phyloP scores from a whole-genome alignment of 2,329 filamentous ascomycete species.

The Sporothrix globosa region DNA sequence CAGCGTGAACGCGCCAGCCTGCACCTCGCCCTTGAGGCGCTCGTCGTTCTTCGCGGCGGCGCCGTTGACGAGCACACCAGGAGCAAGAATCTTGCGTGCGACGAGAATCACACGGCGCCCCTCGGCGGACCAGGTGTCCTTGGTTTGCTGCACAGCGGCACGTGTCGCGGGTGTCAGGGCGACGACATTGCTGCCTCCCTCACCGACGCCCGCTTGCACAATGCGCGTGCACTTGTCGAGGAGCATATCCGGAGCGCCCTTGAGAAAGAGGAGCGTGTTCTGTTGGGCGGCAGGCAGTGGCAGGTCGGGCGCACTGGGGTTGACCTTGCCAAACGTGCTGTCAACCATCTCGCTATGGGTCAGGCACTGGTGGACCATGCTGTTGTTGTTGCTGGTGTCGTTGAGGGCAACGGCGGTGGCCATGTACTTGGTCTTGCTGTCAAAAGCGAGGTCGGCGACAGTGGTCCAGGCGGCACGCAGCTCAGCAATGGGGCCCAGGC shows the following conservation, averaged over 20 bases:
- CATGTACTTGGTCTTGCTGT: slow-evolving; percentile 85
- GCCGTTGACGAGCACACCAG: slow-evolving; percentile 44
- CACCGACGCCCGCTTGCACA: slow-evolving; percentile 44
- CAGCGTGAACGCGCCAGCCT: slow-evolving; percentile 61
- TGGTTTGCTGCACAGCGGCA: slow-evolving; percentile 58
- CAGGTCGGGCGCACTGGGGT: neutral
- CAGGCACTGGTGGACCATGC: neutral
- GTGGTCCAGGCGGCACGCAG: slow-evolving; percentile 66
- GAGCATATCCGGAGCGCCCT: slow-evolving; percentile 76
- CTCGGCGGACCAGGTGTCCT: slow-evolving; percentile 69
- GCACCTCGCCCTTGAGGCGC: slow-evolving; percentile 57
- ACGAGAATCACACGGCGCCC: slow-evolving; percentile 69
- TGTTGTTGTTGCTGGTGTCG: slow-evolving; percentile 33
- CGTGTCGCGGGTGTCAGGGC: slow-evolving; percentile 53
- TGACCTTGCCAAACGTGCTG: neutral
- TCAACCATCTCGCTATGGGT: neutral
- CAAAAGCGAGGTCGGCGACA: slow-evolving; percentile 71
- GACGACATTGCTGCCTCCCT: slow-evolving; percentile 51
- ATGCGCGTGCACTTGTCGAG: slow-evolving; percentile 64
- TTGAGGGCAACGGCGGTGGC: slow-evolving; percentile 61
- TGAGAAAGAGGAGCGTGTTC: slow-evolving; percentile 65
- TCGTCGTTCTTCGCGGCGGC: slow-evolving; percentile 48
- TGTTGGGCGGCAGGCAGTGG: slow-evolving; percentile 2
- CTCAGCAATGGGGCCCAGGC: slow-evolving; percentile 61
- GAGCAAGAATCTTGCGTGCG: slow-evolving; percentile 60